These are phyloP conservation scores for Neoboletus magnificus DNA, from an alignment of 768 basidiomycete species.

Conservation along the genomic window DNA sequence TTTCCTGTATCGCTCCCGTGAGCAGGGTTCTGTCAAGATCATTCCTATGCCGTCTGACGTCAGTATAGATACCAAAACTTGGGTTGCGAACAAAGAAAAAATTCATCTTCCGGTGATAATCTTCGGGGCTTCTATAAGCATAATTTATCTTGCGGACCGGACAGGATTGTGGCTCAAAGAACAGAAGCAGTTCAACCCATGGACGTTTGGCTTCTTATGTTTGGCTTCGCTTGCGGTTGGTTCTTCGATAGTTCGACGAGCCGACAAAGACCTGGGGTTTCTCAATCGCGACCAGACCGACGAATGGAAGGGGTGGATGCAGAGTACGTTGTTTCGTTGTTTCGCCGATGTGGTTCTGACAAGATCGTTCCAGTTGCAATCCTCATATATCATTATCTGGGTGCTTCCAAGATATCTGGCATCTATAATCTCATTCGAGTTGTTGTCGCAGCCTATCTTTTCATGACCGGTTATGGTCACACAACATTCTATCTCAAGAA, in stretches of 20 bases:
- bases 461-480: constrained; percentile 93
- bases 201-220: constrained; percentile 62
- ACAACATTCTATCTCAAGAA: constrained; percentile 88
- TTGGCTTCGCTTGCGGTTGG: constrained; percentile 55
- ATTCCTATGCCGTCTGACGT: constrained; percentile 15
- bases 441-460: constrained; percentile 84
- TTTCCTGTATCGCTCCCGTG: constrained; percentile 37
- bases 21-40: constrained; percentile 4
- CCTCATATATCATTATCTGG: constrained; percentile 89
- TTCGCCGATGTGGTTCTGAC: not conserved
- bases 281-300: constrained; percentile 92
- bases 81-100: constrained; percentile 14
- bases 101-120: constrained; percentile 47
- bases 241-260: constrained; percentile 59
- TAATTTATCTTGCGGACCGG: constrained; percentile 81
- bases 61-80: constrained; percentile 16
- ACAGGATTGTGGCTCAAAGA: constrained; percentile 86
- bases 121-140: constrained; percentile 61
- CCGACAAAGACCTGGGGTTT: constrained; percentile 83
- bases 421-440: constrained; percentile 91
- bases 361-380: constrained; percentile 59
- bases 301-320: constrained; percentile 99
- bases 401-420: constrained; percentile 87
- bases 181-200: constrained; percentile 76
- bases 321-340: constrained; percentile 50